Evolutionary conservation across 2,329 filamentous ascomycete genomes (phyloP), one percentile per base, ranked within the genome.

Genomic region (Cryphonectria carpinicola): DNA sequence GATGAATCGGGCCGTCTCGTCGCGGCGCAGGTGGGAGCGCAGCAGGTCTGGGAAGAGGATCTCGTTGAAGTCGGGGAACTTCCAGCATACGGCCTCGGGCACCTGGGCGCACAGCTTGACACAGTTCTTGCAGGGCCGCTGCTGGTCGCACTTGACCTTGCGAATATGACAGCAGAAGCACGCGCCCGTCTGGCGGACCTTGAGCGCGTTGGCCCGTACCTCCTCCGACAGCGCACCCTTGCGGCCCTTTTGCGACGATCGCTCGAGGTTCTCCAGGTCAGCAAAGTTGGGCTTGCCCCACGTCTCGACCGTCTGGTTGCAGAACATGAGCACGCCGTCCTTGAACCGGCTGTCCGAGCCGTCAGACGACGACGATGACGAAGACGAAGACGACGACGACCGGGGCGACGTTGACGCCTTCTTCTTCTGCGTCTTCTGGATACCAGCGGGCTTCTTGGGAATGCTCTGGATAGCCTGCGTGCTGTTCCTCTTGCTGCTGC

Each of bases 81-180:
- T 86, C 87, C 87, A 89, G 79, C 87, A 89, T 35, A 89, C 81
- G 28, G 86, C 83, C 74, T 87, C 84, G 1, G 87, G 86, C 19
- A 88, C 81, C 65, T 82, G 79, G 1, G 81, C 76, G 67, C 82
- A 81, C 67, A 88, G 81, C 77, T 87, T 86, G 74, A 81, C 83
- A 81, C 87, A 89, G 79, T 85, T 88, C 77, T 83, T 84, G 78
- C 87, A 89, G 0, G 87, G 86, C 62, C 87, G 80, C 74, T 86
- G 82, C 73, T 84, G 83, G 76, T 88, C 86, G 73, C 87, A 89
- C 76, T 85, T 86, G 68, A 89, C 87, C 77, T 89, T 89, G 73
- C 87, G 85, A 70, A 84, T 85, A 75, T 87, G 86, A 75, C 87
- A 89, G 79, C 86, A 87, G 79, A 89, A 89, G 76, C 87, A 89